Evolutionary conservation across 2,329 filamentous ascomycete species (phyloP), one percentile per base, ranked within the genome.

Genomic region (Purpureocillium lavendulum): DNA sequence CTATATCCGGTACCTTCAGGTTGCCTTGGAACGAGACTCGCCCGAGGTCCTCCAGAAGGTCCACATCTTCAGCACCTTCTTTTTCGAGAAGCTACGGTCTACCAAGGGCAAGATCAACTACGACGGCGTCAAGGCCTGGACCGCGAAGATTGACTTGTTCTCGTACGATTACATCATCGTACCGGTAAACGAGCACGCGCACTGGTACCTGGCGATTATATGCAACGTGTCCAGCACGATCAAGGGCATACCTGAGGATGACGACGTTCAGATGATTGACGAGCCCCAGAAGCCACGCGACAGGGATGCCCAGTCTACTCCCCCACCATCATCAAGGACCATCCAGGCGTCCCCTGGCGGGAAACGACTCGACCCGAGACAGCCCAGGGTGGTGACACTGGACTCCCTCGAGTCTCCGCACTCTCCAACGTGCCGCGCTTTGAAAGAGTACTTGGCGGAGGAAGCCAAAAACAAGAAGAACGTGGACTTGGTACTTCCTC

Each of bases 161-260:
- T 74, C 71, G 6, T 88, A 86, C 50, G 87, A 95, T 55, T 96
- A 89, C 57, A 80, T 97, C 42, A 73, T 97, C 10, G 84, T 98
- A 7, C 92, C 92, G 0, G 87, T 98, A 57, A 94, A 95, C 51
- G 85, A 96, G 55, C 70, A 78, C 49, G 65, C 70, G 2, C 92
- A 98, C 60, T 98, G 94, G 92, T 97, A 92, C 61, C 68, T 97
- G 48, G 88, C 87, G 12, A 90, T 98, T 40, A 90, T 98, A 38
- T 95, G 87, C 72, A 95, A 98, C 53, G 73, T 90, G 3, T 75
- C 78, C 4, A 80, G 73, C 38, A 69, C 92, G 16, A 54, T 77
- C 35, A 34, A 29, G 2, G 45, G 37, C 16, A 32, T 46, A 3
- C 39, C 49, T 15, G 33, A 47, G 5, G 40, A 48, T n/a, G 40